Evolutionary conservation across 306 rosid species (phyloP).

Genomic region (Cicer arietinum): DNA sequence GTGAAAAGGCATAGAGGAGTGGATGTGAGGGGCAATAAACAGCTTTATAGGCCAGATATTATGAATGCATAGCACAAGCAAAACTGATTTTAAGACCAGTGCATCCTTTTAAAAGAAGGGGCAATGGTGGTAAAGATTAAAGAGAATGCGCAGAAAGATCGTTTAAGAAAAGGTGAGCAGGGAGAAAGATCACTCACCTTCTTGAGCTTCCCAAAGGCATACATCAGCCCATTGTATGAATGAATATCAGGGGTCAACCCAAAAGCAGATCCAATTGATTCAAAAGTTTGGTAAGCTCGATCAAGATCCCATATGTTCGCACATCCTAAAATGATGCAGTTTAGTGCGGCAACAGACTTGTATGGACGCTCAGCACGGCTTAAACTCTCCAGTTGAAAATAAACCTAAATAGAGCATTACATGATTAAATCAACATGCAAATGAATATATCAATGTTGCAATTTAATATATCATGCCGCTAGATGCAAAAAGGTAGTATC

Average conservation of each 20-base stretch:
- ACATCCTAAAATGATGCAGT: slow-evolving; percentile 87
- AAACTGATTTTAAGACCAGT: slow-evolving; percentile 23
- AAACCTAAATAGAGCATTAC: slow-evolving; percentile 64
- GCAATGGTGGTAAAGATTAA: background rate
- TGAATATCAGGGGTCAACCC: slow-evolving; percentile 87
- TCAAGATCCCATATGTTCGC: slow-evolving; percentile 97
- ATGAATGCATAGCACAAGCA: slow-evolving; percentile 20
- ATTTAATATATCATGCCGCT: slow-evolving; percentile 25
- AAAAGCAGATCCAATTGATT: slow-evolving; percentile 81
- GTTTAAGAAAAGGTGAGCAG: slow-evolving; percentile 16
- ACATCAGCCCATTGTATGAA: slow-evolving; percentile 84
- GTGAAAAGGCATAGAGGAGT: background rate
- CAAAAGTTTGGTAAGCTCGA: slow-evolving; percentile 97
- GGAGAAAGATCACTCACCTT: slow-evolving; percentile 59
- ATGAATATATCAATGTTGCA: slow-evolving; percentile 18
- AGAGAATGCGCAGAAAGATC: background rate
- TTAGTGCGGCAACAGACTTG: slow-evolving; percentile 89
- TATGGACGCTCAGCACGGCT: slow-evolving; percentile 76
- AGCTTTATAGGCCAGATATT: slow-evolving; percentile 17
- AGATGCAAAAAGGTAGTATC: slow-evolving; percentile 7
- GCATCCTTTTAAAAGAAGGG: slow-evolving; percentile 13
- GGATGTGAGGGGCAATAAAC: background rate
- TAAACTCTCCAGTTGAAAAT: slow-evolving; percentile 88
- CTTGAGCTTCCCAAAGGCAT: slow-evolving; percentile 89
- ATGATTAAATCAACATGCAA: slow-evolving; percentile 42